phyloP scores from a whole-genome alignment of 768 basidiomycete genomes.

The Sporobolomyces phaffii region DNA sequence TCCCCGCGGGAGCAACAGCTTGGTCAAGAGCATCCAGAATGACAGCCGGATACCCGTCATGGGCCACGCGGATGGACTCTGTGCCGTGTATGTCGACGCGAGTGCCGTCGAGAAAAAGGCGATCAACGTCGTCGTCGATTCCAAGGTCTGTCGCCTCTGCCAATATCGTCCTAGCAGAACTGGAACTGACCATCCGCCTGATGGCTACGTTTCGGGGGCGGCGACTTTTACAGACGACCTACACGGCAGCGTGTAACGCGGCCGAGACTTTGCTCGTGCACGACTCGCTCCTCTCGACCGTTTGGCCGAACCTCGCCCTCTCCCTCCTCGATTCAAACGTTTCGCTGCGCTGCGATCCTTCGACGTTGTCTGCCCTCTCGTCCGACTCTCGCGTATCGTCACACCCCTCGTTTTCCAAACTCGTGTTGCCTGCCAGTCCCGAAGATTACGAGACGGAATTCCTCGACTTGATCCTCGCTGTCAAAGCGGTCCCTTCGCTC shows the following conservation, averaged over 20 bases:
- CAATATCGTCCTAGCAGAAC: no score
- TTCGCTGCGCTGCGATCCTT: slow-evolving; percentile 68
- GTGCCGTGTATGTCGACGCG: slow-evolving; percentile 81
- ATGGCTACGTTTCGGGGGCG: no score
- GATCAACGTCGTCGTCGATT: slow-evolving; percentile 72
- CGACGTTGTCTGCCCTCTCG: slow-evolving; percentile 58
- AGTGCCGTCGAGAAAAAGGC: slow-evolving; percentile 73
- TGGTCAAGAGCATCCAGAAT: slow-evolving; percentile 83
- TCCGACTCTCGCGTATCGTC: slow-evolving; percentile 38
- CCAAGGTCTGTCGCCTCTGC: slow-evolving; percentile 60
- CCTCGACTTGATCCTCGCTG: slow-evolving; percentile 74
- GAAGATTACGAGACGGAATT: slow-evolving; percentile 78
- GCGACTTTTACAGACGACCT: slow-evolving; percentile 60
- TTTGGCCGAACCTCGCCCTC: slow-evolving; percentile 75
- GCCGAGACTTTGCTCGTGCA: slow-evolving; percentile 85
- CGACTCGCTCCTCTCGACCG: slow-evolving; percentile 58
- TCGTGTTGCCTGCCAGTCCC: slow-evolving; percentile 56
- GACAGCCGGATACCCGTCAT: slow-evolving; percentile 90
- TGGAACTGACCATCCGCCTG: no score
- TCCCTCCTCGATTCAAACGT: slow-evolving; percentile 65
- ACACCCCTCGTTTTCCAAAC: slow-evolving; percentile 37
- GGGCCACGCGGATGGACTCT: slow-evolving; percentile 97
- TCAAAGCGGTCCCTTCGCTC: slow-evolving; percentile 67
- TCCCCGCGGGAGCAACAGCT: slow-evolving; percentile 84
- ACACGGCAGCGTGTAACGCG: slow-evolving; percentile 93